Evolutionary conservation across 345 rosid species (phyloP).

Genomic region (Alliaria petiolata): DNA sequence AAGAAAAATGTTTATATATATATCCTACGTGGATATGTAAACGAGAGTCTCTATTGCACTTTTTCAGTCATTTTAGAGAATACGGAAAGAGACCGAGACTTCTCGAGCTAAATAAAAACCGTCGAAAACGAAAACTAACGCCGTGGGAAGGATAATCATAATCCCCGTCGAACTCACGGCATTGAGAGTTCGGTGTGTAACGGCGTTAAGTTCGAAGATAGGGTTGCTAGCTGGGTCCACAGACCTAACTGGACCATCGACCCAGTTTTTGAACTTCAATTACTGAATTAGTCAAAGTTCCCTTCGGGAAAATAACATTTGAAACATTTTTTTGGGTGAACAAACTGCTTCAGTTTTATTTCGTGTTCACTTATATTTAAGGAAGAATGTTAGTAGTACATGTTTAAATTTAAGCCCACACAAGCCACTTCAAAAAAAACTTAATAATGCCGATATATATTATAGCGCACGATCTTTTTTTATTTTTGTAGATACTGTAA

Average conservation of each 20-base stretch:
- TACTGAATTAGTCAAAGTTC: not conserved
- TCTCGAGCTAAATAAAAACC: not conserved
- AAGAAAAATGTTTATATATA: no score
- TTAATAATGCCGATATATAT: not conserved
- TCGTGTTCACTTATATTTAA: no score
- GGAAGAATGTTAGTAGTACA: no score
- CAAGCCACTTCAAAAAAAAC: not conserved
- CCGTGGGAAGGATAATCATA: conserved; percentile 30
- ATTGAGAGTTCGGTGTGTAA: not conserved
- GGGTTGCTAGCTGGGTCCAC: conserved; percentile 14
- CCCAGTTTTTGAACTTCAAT: not conserved
- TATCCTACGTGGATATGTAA: conserved; percentile 35
- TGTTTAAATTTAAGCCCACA: no score
- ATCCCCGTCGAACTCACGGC: no score
- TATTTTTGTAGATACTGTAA: not conserved
- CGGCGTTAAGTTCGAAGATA: no score
- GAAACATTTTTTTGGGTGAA: no score
- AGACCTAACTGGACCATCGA: conserved; percentile 7
- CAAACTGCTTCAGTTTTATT: no score
- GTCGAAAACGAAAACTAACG: conserved; percentile 23
- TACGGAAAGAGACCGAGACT: not conserved
- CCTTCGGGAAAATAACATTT: not conserved
- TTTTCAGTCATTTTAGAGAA: conserved; percentile 13
- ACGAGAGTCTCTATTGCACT: conserved; percentile 27
- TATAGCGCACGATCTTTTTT: no score